These are phyloP conservation scores for Rhynchospora breviuscula DNA, from an alignment of 176 grass and related monocot genomes.

Conservation along the genomic window DNA sequence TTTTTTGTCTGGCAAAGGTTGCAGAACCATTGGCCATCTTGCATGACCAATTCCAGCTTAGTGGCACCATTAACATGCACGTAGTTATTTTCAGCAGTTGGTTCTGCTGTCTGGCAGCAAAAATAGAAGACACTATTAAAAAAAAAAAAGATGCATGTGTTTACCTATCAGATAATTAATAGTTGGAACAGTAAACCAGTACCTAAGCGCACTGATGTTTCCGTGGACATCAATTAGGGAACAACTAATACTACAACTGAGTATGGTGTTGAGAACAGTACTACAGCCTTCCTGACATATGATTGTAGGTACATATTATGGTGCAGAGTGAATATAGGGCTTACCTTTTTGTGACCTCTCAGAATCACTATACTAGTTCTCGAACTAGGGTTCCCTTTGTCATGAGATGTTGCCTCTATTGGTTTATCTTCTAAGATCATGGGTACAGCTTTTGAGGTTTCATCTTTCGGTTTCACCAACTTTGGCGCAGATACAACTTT, in stretches of 20 bases:
- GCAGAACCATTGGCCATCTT: conserved; percentile 2
- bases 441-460: too few species aligned
- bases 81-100: not conserved
- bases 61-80: not conserved
- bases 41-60: not conserved
- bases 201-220: not conserved
- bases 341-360: not conserved
- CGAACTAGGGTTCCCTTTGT: not conserved
- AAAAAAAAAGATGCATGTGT: not conserved
- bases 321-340: not conserved
- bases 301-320: not conserved
- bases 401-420: not conserved
- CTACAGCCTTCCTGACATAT: not conserved
- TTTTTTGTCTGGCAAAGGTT: conserved; percentile 5
- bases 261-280: not conserved
- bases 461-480: too few species aligned
- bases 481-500: too few species aligned
- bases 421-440: not conserved
- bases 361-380: not conserved
- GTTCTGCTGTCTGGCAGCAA: not conserved
- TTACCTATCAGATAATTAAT: not conserved
- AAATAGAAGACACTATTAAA: not conserved
- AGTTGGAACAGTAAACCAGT: not conserved
- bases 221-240: not conserved
- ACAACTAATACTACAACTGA: not conserved